Evolutionary conservation across 164 flowering plant genomes (phyloP).

Genomic region (Tetrastigma voinierianum): DNA sequence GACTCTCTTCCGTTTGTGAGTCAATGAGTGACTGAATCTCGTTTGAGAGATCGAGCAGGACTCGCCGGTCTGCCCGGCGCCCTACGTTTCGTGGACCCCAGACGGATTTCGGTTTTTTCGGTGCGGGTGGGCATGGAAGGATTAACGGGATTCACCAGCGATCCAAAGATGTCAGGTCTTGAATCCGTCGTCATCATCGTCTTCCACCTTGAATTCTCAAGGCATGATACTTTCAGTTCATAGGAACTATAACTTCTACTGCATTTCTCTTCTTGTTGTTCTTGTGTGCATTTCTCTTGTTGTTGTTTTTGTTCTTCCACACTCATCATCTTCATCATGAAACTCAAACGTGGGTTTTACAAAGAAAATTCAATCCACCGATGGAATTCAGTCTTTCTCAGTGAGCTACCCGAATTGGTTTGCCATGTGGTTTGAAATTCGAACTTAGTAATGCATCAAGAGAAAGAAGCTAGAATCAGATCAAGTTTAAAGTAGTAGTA

Average conservation of each 20-base stretch:
- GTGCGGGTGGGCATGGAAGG: slow-evolving; percentile 49
- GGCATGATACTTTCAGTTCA: slow-evolving; percentile 22
- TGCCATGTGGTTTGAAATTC: slow-evolving; percentile 14
- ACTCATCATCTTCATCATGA: neutral
- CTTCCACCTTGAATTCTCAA: slow-evolving; percentile 13
- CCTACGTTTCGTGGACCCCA: slow-evolving; percentile 30
- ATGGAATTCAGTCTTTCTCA: slow-evolving; percentile 17
- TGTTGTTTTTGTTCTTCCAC: neutral
- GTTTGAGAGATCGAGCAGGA: slow-evolving; percentile 24
- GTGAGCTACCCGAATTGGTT: slow-evolving; percentile 11
- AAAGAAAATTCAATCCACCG: slow-evolving; percentile 18
- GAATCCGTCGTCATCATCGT: slow-evolving; percentile 29
- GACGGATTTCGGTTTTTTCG: slow-evolving; percentile 44
- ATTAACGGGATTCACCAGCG: slow-evolving; percentile 24
- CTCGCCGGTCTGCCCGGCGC: neutral
- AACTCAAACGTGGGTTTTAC: slow-evolving; percentile 15
- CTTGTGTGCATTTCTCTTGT: slow-evolving; percentile 5
- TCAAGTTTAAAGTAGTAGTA: neutral
- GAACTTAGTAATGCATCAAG: neutral
- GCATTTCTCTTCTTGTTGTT: slow-evolving; percentile 3
- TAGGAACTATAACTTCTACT: neutral
- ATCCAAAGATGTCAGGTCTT: slow-evolving; percentile 44
- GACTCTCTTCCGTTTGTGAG: slow-evolving; percentile 48
- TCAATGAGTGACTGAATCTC: slow-evolving; percentile 45
- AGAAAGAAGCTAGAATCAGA: neutral